A percentile compares a stretch with the other conserved stretches of the same genome.
phyloP scores from a whole-genome alignment of 805 yeast species.

The Isabelozyma rhagii region DNA sequence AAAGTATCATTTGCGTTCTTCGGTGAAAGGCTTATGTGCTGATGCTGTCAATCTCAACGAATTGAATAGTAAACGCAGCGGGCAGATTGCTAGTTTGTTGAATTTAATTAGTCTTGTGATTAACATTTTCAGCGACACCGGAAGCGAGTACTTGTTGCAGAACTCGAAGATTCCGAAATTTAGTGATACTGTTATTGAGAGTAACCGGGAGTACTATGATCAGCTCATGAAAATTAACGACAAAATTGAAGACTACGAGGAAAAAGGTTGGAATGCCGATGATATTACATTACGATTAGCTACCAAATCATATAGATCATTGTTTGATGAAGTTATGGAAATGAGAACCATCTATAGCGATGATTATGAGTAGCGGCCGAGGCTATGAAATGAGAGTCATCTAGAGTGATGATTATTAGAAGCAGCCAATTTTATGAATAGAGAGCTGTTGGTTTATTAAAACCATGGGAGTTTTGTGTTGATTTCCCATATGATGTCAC shows the following conservation, averaged over 20 bases:
- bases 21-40: slow-evolving; percentile 27
- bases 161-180: slow-evolving; percentile 38
- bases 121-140: slow-evolving; percentile 25
- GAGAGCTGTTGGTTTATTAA: slow-evolving; percentile 7
- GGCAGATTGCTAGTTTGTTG: slow-evolving; percentile 18
- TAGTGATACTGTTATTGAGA: slow-evolving; percentile 18
- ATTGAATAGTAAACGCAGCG: slow-evolving; percentile 17
- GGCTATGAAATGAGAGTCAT: no score
- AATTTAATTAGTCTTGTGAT: slow-evolving; percentile 26
- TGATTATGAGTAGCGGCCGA: slow-evolving; percentile 15
- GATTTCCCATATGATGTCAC: slow-evolving; percentile 37
- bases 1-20: slow-evolving; percentile 44
- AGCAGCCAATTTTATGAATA: no score
- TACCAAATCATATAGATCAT: slow-evolving; percentile 10
- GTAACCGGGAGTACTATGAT: slow-evolving; percentile 17
- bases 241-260: slow-evolving; percentile 28
- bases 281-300: slow-evolving; percentile 36
- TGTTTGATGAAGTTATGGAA: slow-evolving; percentile 21
- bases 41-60: slow-evolving; percentile 35
- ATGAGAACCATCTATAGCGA: slow-evolving; percentile 20
- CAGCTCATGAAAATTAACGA: slow-evolving; percentile 16
- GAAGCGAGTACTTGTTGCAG: slow-evolving; percentile 30
- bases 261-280: slow-evolving; percentile 36
- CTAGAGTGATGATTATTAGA: no score
- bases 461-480: slow-evolving; percentile 44